Evolutionary conservation across 768 basidiomycete genomes (phyloP).

Genomic region (Hygrocybe coccinea): DNA sequence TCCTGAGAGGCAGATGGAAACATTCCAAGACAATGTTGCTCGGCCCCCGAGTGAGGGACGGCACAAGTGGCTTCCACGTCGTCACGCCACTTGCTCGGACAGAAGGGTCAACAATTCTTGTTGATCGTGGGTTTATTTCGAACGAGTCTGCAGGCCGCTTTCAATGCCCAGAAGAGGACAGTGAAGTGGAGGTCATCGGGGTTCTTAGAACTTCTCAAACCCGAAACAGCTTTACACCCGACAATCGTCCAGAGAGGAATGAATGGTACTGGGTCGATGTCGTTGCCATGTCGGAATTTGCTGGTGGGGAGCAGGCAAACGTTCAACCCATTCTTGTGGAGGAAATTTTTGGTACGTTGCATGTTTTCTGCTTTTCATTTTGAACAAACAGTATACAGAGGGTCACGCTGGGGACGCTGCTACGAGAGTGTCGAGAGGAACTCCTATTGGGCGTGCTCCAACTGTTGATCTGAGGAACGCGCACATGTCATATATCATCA

Average conservation of each 20-base stretch:
- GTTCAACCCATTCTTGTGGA: slow-evolving; percentile 91
- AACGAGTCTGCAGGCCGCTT: slow-evolving; percentile 36
- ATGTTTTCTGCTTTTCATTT: neutral
- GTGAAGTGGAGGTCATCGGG: slow-evolving; percentile 71
- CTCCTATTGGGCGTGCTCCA: slow-evolving; percentile 80
- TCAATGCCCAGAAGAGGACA: slow-evolving; percentile 36
- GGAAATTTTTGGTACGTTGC: slow-evolving; percentile 74
- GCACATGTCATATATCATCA: slow-evolving; percentile 91
- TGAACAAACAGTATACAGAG: slow-evolving; percentile 43
- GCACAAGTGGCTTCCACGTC: slow-evolving; percentile 82
- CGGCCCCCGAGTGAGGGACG: slow-evolving; percentile 83
- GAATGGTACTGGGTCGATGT: slow-evolving; percentile 94
- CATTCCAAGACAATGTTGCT: slow-evolving; percentile 73
- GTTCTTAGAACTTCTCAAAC: slow-evolving; percentile 78
- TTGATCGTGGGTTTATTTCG: slow-evolving; percentile 90
- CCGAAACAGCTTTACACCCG: slow-evolving; percentile 80
- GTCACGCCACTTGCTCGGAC: slow-evolving; percentile 80
- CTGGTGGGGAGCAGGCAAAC: slow-evolving; percentile 63
- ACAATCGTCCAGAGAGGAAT: slow-evolving; percentile 72
- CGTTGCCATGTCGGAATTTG: slow-evolving; percentile 68
- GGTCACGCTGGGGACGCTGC: slow-evolving; percentile 77
- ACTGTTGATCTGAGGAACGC: slow-evolving; percentile 87
- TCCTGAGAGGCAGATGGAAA: slow-evolving; percentile 74
- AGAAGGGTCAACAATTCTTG: slow-evolving; percentile 78
- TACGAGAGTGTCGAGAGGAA: slow-evolving; percentile 55